Conservation (phyloP, 2,329 filamentous ascomycete species). For the Rutstroemia sp. region DNA sequence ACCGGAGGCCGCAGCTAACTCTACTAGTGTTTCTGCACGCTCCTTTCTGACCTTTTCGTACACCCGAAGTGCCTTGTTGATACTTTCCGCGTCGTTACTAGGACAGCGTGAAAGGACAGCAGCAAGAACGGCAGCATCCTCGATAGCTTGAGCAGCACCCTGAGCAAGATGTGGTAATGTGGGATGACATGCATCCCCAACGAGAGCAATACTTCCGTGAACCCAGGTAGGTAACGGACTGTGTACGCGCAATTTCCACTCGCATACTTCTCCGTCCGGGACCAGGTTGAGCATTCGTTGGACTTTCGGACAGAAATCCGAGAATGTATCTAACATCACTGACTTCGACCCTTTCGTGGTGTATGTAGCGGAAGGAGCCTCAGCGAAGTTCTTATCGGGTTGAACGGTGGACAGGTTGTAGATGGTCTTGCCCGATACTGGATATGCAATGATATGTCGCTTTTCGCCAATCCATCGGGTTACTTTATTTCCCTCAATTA, state of each 20-base stretch:
- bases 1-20: slow-evolving; percentile 42
- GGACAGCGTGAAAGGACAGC: slow-evolving; percentile 40
- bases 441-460: slow-evolving; percentile 72
- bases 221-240: slow-evolving; percentile 50
- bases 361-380: slow-evolving; percentile 51
- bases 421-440: slow-evolving; percentile 57
- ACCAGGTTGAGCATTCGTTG: slow-evolving; percentile 52
- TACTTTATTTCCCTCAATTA: slow-evolving; percentile 59
- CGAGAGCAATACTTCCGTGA: slow-evolving; percentile 45
- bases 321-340: slow-evolving; percentile 53
- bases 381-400: slow-evolving; percentile 53
- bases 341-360: slow-evolving; percentile 55
- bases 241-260: slow-evolving; percentile 57
- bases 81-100: slow-evolving; percentile 29
- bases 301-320: slow-evolving; percentile 52
- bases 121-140: slow-evolving; percentile 55
- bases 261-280: slow-evolving; percentile 53
- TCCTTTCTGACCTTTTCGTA: slow-evolving; percentile 51
- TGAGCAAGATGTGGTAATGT: slow-evolving; percentile 62
- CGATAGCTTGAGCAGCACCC: slow-evolving; percentile 61
- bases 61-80: slow-evolving; percentile 42
- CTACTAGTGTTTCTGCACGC: slow-evolving; percentile 43
- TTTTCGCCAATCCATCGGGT: slow-evolving; percentile 70
- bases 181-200: slow-evolving; percentile 60
- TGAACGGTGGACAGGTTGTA: slow-evolving; percentile 59